A percentile compares a stretch with the other conserved stretches of the same genome.
Conservation (phyloP, 2,329 filamentous ascomycete genomes). For the Phyllosticta citrichinensis region DNA sequence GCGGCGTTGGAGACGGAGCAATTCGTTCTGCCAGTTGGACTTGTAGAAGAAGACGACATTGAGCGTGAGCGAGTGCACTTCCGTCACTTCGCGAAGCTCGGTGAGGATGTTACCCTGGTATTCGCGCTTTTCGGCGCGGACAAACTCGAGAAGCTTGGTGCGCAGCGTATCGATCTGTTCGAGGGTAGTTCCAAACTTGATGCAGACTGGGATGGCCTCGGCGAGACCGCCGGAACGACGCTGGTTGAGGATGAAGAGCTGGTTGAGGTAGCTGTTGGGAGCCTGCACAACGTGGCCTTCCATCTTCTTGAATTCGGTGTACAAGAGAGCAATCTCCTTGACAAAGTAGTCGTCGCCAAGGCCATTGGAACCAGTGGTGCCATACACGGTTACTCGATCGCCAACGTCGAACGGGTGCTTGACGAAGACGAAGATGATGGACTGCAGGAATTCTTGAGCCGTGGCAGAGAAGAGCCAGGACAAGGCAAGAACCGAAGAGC, state of each 20-base stretch:
- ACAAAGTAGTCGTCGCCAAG: slow-evolving; percentile 92
- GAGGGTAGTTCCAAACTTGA: slow-evolving; percentile 80
- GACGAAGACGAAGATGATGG: slow-evolving; percentile 89
- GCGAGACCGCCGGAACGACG: slow-evolving; percentile 80
- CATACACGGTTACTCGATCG: slow-evolving; percentile 84
- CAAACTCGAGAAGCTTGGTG: slow-evolving; percentile 71
- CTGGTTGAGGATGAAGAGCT: slow-evolving; percentile 89
- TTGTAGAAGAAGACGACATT: slow-evolving; percentile 98
- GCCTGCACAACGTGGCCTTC: slow-evolving; percentile 93
- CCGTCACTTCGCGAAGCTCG: slow-evolving; percentile 67
- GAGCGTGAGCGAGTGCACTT: slow-evolving; percentile 76
- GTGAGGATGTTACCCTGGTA: slow-evolving; percentile 80
- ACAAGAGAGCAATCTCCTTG: slow-evolving; percentile 83
- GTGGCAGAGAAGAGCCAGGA: slow-evolving; percentile 91
- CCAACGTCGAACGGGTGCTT: slow-evolving; percentile 97
- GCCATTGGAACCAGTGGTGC: slow-evolving; percentile 69
- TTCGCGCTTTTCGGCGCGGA: slow-evolving; percentile 75
- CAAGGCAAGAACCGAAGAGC: slow-evolving; percentile 76
- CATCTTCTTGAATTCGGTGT: slow-evolving; percentile 98
- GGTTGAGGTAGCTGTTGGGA: slow-evolving; percentile 88
- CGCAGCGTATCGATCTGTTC: slow-evolving; percentile 77
- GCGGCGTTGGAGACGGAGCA: slow-evolving; percentile 76
- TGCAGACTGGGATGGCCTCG: slow-evolving; percentile 71
- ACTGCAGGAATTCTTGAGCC: slow-evolving; percentile 89
- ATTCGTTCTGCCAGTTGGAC: slow-evolving; percentile 90